Evolutionary conservation across 768 basidiomycete species (phyloP).

Genomic region (Suillus bovinus): DNA sequence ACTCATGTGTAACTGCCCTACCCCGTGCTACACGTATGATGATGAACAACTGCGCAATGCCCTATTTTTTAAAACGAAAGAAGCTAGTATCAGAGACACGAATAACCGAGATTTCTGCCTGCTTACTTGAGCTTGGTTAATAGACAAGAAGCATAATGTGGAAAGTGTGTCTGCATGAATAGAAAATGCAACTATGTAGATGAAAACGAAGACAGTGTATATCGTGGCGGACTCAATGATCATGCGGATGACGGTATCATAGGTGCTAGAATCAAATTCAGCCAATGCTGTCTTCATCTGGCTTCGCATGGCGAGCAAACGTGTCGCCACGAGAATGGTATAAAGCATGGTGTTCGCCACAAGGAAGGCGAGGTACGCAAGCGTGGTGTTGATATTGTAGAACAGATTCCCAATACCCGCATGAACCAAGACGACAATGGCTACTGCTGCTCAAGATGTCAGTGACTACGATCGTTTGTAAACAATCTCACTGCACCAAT

Average conservation of each 20-base stretch:
- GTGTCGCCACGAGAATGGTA: neutral
- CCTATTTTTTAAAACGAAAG: neutral
- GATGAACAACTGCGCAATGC: neutral
- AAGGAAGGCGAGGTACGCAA: neutral
- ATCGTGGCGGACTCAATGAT: neutral
- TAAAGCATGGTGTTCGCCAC: neutral
- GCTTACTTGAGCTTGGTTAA: neutral
- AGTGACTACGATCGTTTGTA: neutral
- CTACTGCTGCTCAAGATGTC: neutral
- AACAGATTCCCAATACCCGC: neutral
- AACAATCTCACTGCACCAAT: neutral
- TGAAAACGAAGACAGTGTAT: neutral
- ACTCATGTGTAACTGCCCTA: neutral
- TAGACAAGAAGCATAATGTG: neutral
- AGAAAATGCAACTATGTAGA: neutral
- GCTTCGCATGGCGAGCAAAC: neutral
- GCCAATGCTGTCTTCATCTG: neutral
- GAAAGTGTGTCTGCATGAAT: neutral
- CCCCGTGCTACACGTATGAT: neutral
- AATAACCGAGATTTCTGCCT: neutral
- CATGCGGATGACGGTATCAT: constrained; percentile 2
- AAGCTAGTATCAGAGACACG: neutral
- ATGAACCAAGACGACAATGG: neutral
- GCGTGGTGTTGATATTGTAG: neutral
- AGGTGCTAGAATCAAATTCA: neutral